Percentiles rank a stretch among this genome's conserved stretches.
phyloP scores from a whole-genome alignment of 2,329 filamentous ascomycete genomes.

The Fusarium sp. region DNA sequence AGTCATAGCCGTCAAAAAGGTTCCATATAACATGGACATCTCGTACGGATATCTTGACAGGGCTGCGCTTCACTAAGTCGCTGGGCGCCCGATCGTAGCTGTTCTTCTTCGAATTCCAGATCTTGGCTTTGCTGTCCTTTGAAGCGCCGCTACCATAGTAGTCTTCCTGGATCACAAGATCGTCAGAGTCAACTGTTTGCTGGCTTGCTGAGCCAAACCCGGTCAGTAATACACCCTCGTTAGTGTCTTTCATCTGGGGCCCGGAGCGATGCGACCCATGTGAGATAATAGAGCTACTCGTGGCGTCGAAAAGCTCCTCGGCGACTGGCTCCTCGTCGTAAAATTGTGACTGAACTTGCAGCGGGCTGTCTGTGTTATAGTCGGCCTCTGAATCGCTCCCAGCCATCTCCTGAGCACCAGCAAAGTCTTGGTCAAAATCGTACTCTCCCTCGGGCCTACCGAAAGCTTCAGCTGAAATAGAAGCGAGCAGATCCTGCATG shows the following conservation, averaged over 20 bases:
- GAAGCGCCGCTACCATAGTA: constrained; percentile 75
- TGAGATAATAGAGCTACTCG: constrained; percentile 47
- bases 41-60: constrained; percentile 80
- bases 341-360: constrained; percentile 57
- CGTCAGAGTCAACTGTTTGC: constrained; percentile 63
- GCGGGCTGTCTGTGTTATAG: constrained; percentile 47
- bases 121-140: constrained; percentile 73
- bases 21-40: constrained; percentile 98
- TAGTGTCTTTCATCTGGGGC: constrained; percentile 49
- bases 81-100: constrained; percentile 75
- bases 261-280: constrained; percentile 27
- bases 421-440: constrained; percentile 72
- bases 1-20: constrained; percentile 96
- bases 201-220: constrained; percentile 45
- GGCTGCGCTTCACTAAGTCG: constrained; percentile 70
- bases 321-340: constrained; percentile 55
- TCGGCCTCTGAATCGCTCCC: constrained; percentile 49
- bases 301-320: constrained; percentile 61
- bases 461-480: constrained; percentile 89
- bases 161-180: constrained; percentile 79
- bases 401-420: constrained; percentile 60
- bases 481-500: constrained; percentile 87
- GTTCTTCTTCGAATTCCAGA: constrained; percentile 83
- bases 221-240: constrained; percentile 50
- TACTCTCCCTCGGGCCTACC: constrained; percentile 68